Base-by-base conservation (phyloP, 371 early-diverging fungal genomes). In the Vairimorpha necatrix region DNA sequence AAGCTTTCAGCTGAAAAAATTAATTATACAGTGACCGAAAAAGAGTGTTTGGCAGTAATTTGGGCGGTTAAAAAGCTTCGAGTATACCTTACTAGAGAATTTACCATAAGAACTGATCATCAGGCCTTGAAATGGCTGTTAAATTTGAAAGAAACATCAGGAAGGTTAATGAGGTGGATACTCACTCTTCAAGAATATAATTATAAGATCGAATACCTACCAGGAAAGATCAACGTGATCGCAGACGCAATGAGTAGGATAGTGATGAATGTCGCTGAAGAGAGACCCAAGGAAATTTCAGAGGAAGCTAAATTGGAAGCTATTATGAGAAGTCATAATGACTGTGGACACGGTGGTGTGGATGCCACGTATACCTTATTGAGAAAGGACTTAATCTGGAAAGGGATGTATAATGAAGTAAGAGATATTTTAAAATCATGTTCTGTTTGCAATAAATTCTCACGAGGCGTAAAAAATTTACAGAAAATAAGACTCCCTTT, bases 181-280 rank as follows among this genome's bases (percentile, higher is more conserved):
- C n/a, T n/a, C 14, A 26, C 61, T 3, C 32, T 72, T 9, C 72
- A 72, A 32, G 72, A 72, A 26, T 72, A 30, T 60, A 56, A 72
- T 2, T 72, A 42, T 46, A 42, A 72, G 9, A 67, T 72, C 18
- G 72, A 60, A 26, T 32, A 60, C 33, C 26, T 60, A 9, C 26
- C 26, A 60, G 61, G 61, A 2, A 28, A 60, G 18, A 22, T 11
- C 4, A 46, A 72, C 28, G 63, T 46, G 6, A n/a, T 32, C n/a
- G 69, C 14, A 9, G 72, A 68, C 28, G n/a, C 58, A n/a, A 3
- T 68, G 20, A 68, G 68, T 30, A 68, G 56, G 61, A 26, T 14
- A 11, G 16, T 68, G 7, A 61, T n/a, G 14, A 22, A 20, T 6
- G 58, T 62, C 4, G 58, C 7, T 7, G 14, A 66, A 24, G n/a